Base-by-base conservation (phyloP, 2,329 filamentous ascomycete species). In the Exophiala lecanii-corni region DNA sequence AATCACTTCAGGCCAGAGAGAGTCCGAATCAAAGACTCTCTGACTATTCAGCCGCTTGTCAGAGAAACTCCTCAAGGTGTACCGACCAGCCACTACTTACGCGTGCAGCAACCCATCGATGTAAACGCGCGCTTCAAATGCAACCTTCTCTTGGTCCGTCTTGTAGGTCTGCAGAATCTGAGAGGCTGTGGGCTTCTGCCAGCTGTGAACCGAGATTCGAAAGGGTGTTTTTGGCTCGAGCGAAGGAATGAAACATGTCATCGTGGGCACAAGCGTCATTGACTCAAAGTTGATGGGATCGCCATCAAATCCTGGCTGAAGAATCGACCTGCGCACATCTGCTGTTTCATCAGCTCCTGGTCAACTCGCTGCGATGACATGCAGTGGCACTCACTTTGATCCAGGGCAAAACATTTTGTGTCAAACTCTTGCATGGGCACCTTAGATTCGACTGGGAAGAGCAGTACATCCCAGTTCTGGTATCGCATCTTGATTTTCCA, bases 391-490 rank as follows among this genome's bases (percentile, higher is more conserved):
- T 61, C 49, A 78, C 75, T 44, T 66, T 67, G 25, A 81, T 75
- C 28, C 26, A 54, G 35, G 21, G 83, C 79, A 60, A 84, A 83
- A 61, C 86, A 94, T 48, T 78, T 74, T 5, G 86, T 86, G 59
- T 81, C 82, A 72, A 92, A 94, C 64, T 94, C 88, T 62, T 86
- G 85, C 42, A 89, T 65, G 1, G 88, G 88, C 9, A 84, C 67
- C 55, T 79, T 81, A 55, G 74, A 80, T 48, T 76, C 74, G 63
- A 70, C 68, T 0, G 86, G 82, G 61, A 94, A 94, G 49, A 94
- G 71, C 32, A 94, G 77, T 42, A 92, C 76, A 58, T 94, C 88
- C 88, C 87, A 94, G 58, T 87, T 81, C 55, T 87, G 78, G 72
- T 84, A 94, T 46, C 87, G 81, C 88, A 94, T 94, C 50, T 56